Percentiles rank a stretch among this genome's conserved stretches.
Conservation (phyloP, 163 green algal genomes). For the Chloroidium sp. region DNA sequence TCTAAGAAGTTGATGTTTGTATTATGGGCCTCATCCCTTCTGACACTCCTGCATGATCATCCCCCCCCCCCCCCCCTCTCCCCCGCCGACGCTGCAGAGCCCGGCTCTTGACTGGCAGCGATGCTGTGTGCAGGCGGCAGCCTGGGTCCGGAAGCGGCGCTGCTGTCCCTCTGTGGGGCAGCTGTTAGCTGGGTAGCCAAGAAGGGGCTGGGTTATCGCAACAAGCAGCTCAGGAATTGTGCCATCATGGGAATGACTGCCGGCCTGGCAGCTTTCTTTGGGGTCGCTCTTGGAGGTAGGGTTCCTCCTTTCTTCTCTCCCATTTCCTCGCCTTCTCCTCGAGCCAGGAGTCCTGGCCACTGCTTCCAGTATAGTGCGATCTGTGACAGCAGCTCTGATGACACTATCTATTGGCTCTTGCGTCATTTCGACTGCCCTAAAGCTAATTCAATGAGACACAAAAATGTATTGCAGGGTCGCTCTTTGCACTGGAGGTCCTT, state of each 20-base stretch:
- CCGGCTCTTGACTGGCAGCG: too few relatives aligned
- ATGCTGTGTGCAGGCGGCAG: constrained; percentile 15
- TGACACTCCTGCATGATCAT: too few relatives aligned
- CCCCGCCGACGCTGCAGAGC: too few relatives aligned
- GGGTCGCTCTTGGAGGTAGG: constrained; percentile 37
- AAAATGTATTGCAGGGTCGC: constrained; percentile 15
- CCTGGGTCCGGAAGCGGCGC: constrained; percentile 36
- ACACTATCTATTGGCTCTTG: background rate
- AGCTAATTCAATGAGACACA: background rate
- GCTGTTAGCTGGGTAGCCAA: constrained; percentile 22
- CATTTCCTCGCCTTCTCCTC: background rate
- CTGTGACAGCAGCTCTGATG: background rate
- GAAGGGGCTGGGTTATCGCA: constrained; percentile 14
- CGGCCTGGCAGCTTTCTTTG: constrained; percentile 42
- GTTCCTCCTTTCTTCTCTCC: background rate
- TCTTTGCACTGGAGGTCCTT: constrained; percentile 47
- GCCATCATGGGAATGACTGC: constrained; percentile 41
- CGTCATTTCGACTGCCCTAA: background rate
- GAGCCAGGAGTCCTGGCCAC: background rate
- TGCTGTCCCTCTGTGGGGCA: constrained; percentile 37
- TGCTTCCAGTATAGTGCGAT: constrained; percentile 1
- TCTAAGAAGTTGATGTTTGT: too few relatives aligned
- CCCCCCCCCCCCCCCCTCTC: too few relatives aligned
- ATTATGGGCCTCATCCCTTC: too few relatives aligned
- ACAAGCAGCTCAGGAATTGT: constrained; percentile 28